Base-by-base conservation (phyloP, 495 filamentous ascomycete genomes). In the Cladorrhinum samala region DNA sequence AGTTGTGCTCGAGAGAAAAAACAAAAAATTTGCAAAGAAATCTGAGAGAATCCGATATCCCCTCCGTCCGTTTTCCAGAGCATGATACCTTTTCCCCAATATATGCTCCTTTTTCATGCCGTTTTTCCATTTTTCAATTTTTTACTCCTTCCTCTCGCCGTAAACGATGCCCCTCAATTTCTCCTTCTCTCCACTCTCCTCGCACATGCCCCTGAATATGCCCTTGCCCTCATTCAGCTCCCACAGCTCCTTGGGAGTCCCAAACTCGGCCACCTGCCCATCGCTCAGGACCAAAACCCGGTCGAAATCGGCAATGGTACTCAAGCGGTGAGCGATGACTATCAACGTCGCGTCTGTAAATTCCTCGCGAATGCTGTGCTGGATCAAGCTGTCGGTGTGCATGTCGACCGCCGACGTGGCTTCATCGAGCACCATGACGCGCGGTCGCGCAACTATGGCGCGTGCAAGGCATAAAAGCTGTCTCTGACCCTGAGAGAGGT, bases 401-500 rank as follows among this genome's bases (percentile, higher is more conserved):
- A 89, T 90, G 67, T 95, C 91, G 3, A 96, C 88, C 2, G 91
- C 87, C 3, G 82, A 86, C 0, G 91, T 96, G 0, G 91, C 91
- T 69, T 96, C 91, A 62, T 96, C 91, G 9, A 96, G 77, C 8
- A 96, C 83, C 79, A 96, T 85, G 54, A 96, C 84, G 59, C 87
- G 87, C 9, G 89, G 88, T 0, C 83, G 78, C 3, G 82, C 74
- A 25, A 94, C 83, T 60, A 95, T 92, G 33, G 91, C 90, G 5
- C 91, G 84, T 0, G 91, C 90, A 1, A 96, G 82, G 58, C 89
- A 93, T 11, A 96, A 79, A 1, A 95, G 86, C 62, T 96, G 91
- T 4, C 88, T 78, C 65, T 96, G 90, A 2, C 91, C 91, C 61
- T 94, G 90, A 0, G 86, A 90, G 9, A 96, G 78, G 56, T 90